Percentiles rank a stretch among this genome's conserved stretches.
Conservation (phyloP, 78 protist genomes). For the Dictyostelium discoideum region DNA sequence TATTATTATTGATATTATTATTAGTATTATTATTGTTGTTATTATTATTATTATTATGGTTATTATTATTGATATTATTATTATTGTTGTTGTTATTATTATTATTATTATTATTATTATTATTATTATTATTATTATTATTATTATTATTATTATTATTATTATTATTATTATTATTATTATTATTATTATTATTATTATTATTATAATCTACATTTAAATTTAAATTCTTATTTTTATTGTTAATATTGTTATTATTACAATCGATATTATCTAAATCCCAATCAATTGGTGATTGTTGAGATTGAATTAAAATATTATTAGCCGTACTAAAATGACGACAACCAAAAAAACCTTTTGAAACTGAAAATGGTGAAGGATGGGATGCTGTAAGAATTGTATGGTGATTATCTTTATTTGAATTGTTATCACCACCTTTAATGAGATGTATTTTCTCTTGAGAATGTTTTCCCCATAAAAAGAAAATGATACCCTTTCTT, state of each 20-base stretch:
- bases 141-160: background rate
- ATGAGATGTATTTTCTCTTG: slow-evolving; percentile 83
- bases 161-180: background rate
- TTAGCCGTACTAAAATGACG: slow-evolving; percentile 75
- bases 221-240: background rate
- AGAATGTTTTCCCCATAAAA: slow-evolving; percentile 90
- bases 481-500: slow-evolving; percentile 37
- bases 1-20: background rate
- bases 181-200: background rate
- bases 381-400: slow-evolving; percentile 82
- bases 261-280: background rate
- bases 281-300: slow-evolving; percentile 81
- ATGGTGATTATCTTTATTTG: slow-evolving; percentile 4
- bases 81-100: background rate
- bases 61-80: too few species aligned
- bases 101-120: background rate
- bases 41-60: background rate
- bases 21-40: background rate
- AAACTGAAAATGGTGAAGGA: slow-evolving; percentile 82
- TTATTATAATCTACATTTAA: background rate
- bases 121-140: background rate
- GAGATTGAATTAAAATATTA: slow-evolving; percentile 20
- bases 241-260: background rate
- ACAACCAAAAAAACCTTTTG: slow-evolving; percentile 76
- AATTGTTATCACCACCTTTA: background rate